A percentile compares a stretch with the other conserved stretches of the same genome.
Evolutionary conservation across 176 grass and related monocot genomes (phyloP).

Genomic region (Chloris gayana): DNA sequence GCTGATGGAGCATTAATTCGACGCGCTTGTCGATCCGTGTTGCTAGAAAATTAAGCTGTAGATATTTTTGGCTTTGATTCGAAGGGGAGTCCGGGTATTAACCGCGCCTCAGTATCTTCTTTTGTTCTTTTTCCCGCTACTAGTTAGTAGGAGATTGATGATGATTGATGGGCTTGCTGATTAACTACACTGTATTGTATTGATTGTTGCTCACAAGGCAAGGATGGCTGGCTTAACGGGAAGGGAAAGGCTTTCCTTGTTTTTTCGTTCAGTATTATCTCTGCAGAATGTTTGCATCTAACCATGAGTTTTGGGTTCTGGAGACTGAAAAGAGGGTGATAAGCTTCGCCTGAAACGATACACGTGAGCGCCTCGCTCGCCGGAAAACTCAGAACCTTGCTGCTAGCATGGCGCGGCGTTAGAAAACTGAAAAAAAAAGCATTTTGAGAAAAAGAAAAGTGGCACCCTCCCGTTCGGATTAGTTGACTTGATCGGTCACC

Average conservation of each 20-base stretch:
- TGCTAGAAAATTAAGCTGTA: slow-evolving; percentile 33
- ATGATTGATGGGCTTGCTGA: slow-evolving; percentile 32
- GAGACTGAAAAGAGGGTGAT: neutral
- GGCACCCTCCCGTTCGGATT: neutral
- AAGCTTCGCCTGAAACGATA: neutral
- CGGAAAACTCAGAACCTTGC: neutral
- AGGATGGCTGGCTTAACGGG: slow-evolving; percentile 6
- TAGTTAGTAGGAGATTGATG: neutral
- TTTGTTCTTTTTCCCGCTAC: slow-evolving; percentile 31
- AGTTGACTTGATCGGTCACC: neutral
- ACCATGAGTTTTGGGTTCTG: neutral
- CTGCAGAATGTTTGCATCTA: neutral
- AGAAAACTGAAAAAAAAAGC: no score
- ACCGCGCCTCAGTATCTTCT: neutral
- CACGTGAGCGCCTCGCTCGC: neutral
- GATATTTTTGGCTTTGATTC: slow-evolving; percentile 24
- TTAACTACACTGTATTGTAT: slow-evolving; percentile 13
- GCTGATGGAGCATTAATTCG: neutral
- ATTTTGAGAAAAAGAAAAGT: neutral
- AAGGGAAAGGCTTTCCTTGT: slow-evolving; percentile 25
- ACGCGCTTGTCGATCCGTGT: neutral
- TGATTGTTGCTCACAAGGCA: slow-evolving; percentile 5
- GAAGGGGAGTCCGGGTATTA: neutral
- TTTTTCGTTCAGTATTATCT: neutral
- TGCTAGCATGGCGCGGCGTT: neutral